phyloP scores from a whole-genome alignment of 1,284 basidiomycete genomes.

The Moesziomyces parantarcticus region DNA sequence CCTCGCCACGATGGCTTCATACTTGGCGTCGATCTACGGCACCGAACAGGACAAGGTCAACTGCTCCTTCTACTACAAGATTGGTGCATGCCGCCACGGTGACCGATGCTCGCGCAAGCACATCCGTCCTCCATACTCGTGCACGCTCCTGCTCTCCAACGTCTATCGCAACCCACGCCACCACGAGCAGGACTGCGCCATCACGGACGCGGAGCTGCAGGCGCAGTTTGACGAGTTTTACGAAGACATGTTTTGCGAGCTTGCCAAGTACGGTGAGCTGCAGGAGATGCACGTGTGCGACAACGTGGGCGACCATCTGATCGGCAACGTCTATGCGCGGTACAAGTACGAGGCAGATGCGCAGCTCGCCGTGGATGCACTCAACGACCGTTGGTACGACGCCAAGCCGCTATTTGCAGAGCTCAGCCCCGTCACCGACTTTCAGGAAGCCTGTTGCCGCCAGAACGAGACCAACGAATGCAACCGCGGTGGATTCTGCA shows the following conservation, averaged over 20 bases:
- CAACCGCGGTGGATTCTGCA: constrained; percentile 78
- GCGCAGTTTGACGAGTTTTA: constrained; percentile 97
- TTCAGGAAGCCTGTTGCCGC: constrained; percentile 97
- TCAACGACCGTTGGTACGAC: constrained; percentile 98
- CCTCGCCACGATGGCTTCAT: constrained; percentile 38
- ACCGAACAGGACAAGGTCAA: constrained; percentile 89
- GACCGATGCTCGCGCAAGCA: constrained; percentile 96
- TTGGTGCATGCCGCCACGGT: constrained; percentile 94
- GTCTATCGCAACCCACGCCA: constrained; percentile 98
- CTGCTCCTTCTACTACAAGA: constrained; percentile 96
- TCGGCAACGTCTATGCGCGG: constrained; percentile 97
- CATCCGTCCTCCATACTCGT: constrained; percentile 95
- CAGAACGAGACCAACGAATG: constrained; percentile 79
- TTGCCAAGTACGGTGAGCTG: constrained; percentile 93
- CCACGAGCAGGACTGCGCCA: constrained; percentile 79
- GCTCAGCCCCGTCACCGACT: constrained; percentile 97
- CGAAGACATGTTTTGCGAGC: constrained; percentile 80
- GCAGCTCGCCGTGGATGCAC: constrained; percentile 86
- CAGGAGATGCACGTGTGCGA: constrained; percentile 96
- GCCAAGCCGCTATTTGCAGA: constrained; percentile 97
- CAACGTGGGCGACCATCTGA: constrained; percentile 98
- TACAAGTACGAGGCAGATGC: constrained; percentile 99
- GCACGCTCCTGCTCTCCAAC: constrained; percentile 97
- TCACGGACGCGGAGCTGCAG: constrained; percentile 84
- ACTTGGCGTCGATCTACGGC: constrained; percentile 62